Evolutionary conservation across 2,329 filamentous ascomycete genomes (phyloP).

Genomic region (Beauveria varroae): DNA sequence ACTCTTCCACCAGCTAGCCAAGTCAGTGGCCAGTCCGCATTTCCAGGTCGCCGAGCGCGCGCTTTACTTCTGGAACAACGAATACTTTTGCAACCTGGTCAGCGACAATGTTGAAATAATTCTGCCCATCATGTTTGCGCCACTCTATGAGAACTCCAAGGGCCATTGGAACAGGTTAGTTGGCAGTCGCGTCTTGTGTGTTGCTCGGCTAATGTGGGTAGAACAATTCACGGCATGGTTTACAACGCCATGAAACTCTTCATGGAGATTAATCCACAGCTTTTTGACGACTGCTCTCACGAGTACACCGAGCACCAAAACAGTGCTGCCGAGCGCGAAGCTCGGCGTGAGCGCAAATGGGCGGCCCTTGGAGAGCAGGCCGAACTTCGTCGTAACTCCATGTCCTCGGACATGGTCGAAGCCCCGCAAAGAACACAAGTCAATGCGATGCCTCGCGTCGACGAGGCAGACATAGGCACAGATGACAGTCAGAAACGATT

Average conservation of each 20-base stretch:
- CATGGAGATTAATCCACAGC: conserved; percentile 98
- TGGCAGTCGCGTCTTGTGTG: neutral
- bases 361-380: conserved; percentile 77
- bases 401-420: conserved; percentile 23
- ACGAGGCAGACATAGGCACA: conserved; percentile 71
- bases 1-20: conserved; percentile 92
- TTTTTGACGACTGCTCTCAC: conserved; percentile 97
- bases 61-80: conserved; percentile 99
- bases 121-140: conserved; percentile 97
- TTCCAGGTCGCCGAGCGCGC: conserved; percentile 98
- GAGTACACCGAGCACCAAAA: conserved; percentile 97
- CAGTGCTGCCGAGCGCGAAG: conserved; percentile 76
- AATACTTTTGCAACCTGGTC: conserved; percentile 98
- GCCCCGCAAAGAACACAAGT: conserved; percentile 31
- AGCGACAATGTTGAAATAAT: conserved; percentile 99
- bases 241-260: conserved; percentile 99
- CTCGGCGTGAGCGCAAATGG: conserved; percentile 80
- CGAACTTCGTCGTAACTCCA: conserved; percentile 51
- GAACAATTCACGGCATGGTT: conserved; percentile 98
- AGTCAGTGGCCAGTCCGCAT: conserved; percentile 95
- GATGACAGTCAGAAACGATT: conserved; percentile 82
- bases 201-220: conserved; percentile 35
- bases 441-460: conserved; percentile 43
- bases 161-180: conserved; percentile 95
- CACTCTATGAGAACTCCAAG: conserved; percentile 97